A percentile compares a stretch with the other conserved stretches of the same genome.
Evolutionary conservation across 176 grass and related monocot species (phyloP).

Genomic region (Tuctoria greenei): DNA sequence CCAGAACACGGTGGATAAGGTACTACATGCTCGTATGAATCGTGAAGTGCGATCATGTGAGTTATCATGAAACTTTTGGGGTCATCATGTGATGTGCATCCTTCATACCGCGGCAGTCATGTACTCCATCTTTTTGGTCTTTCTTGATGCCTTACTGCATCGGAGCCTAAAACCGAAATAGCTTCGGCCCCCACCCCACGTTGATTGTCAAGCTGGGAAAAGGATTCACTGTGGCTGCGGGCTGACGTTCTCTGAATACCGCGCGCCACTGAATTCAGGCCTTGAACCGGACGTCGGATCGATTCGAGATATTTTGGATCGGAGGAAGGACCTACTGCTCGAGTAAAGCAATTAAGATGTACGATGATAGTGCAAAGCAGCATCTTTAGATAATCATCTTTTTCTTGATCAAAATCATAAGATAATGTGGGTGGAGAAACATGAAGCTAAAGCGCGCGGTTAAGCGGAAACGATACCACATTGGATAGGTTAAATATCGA

Average conservation of each 20-base stretch:
- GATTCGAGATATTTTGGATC: constrained; percentile 34
- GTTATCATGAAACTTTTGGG: background rate
- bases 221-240: background rate
- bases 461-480: background rate
- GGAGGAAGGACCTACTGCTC: background rate
- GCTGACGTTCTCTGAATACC: background rate
- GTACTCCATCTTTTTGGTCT: background rate
- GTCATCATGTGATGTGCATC: background rate
- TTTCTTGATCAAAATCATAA: no score
- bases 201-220: background rate
- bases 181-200: no score
- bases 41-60: background rate
- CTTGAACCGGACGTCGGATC: no score
- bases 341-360: background rate
- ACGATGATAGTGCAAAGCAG: background rate
- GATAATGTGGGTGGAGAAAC: constrained; percentile 12
- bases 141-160: background rate
- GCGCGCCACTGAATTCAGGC: background rate
- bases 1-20: background rate
- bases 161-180: background rate
- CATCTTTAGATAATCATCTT: constrained; percentile 19
- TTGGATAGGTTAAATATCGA: background rate
- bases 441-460: constrained; percentile 22
- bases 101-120: background rate
- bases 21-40: background rate